Conservation (phyloP, 2,329 filamentous ascomycete genomes). For the Torrubiella hemipterigena region DNA sequence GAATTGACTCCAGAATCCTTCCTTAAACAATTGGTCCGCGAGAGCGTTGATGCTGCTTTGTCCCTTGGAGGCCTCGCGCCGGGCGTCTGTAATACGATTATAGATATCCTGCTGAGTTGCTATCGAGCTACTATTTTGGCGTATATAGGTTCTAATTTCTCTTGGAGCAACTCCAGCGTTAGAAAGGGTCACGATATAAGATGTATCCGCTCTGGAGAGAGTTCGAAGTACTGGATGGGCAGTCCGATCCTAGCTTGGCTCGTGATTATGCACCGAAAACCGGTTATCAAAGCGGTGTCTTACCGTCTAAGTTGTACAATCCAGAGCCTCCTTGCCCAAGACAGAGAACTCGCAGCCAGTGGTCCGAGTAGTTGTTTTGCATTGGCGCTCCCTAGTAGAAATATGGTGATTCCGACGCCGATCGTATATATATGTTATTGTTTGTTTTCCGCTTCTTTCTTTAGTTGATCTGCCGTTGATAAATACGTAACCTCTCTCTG, state of each 20-base stretch:
- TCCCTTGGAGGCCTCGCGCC: constrained; percentile 6
- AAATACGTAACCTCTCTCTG: constrained; percentile 7
- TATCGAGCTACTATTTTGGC: constrained; percentile 5
- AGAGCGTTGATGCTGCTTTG: constrained; percentile 12
- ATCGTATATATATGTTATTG: constrained; percentile 1
- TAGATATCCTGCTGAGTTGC: constrained; percentile 12
- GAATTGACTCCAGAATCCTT: constrained; percentile 11
- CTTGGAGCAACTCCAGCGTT: constrained; percentile 8
- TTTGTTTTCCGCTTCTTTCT: constrained; percentile 2
- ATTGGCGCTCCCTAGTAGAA: constrained; percentile 3
- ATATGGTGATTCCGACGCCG: constrained; percentile 1
- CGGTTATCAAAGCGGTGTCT: constrained; percentile 3
- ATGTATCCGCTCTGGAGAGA: constrained; percentile 1
- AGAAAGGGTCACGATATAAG: constrained; percentile 3
- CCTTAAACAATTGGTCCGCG: constrained; percentile 8
- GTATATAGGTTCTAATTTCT: constrained; percentile 9
- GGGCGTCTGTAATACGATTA: constrained; percentile 9
- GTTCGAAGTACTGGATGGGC: constrained; percentile 2
- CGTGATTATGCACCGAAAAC: constrained; percentile 5
- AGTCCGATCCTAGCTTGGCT: neutral
- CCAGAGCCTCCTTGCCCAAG: constrained; percentile 6
- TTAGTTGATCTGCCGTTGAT: constrained; percentile 5
- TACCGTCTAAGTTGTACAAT: neutral
- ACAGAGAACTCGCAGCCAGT: constrained; percentile 9
- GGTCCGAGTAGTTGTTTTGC: constrained; percentile 6